Base-by-base conservation (phyloP, 2,329 filamentous ascomycete genomes). In the Calonectria pseudoturangicola region DNA sequence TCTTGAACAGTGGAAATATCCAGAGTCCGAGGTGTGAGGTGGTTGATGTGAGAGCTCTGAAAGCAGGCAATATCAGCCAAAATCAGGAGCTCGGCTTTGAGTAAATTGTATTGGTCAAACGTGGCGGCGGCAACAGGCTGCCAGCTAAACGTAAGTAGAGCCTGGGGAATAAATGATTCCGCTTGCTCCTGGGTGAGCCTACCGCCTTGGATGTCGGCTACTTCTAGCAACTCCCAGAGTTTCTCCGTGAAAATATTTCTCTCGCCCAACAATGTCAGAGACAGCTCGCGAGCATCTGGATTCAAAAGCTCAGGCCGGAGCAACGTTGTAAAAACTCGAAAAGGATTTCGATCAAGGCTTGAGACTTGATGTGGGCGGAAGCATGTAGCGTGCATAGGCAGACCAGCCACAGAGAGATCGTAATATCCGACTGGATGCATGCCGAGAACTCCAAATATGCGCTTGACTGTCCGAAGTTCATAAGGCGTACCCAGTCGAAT, bases 361-460 rank as follows among this genome's bases (percentile, higher is more conserved):
- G 79, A 75, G 2, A 71, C 66, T 5, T 76, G 80, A 1, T 77
- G 80, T 1, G 88, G 87, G 3, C 88, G 84, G 75, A 89, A 89
- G 10, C 84, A 85, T 0, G 87, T 89, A 2, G 87, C 87, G 71
- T 89, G 87, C 78, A 89, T 83, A 0, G 88, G 88, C n/a, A 89
- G 81, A 0, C 84, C 84, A 12, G 84, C 87, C 0, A 84, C 75
- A 1, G 82, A 82, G 2, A 89, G 81, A 70, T 89, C 86, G 74
- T 89, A 89, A 75, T 89, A 89, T 1, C 87, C 87, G 0, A 89
- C 87, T 0, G 88, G 84, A 36, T 85, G 76, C 86, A 89, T 86
- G 2, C 85, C 86, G 60, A 89, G 78, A 4, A 88, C 68, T 0
- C 82, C 81, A 72, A 89, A 88, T 47, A 89, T 76, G 25, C 87